Conservation (phyloP, 208 protist species). For the Leishmania major region DNA sequence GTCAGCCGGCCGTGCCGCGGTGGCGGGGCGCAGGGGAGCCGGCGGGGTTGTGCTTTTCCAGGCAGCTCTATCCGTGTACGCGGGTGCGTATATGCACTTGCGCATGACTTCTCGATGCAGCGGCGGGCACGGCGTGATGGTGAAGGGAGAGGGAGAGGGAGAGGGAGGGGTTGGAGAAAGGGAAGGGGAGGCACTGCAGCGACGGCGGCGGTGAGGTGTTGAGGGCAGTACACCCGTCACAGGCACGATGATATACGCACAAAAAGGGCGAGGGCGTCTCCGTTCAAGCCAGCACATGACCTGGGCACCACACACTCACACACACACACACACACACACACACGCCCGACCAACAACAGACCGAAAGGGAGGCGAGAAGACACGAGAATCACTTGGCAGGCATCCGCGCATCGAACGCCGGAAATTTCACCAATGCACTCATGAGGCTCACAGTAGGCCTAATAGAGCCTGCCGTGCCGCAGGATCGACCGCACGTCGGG, state of each 20-base stretch:
- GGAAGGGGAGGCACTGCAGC: not conserved
- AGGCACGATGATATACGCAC: too few relatives aligned
- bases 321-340: slow-evolving; percentile 6
- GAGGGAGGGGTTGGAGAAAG: not conserved
- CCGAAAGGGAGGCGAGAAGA: not conserved
- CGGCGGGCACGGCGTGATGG: not conserved
- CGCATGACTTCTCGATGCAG: not conserved
- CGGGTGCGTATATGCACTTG: not conserved
- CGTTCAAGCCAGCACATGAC: not conserved
- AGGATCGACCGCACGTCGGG: slow-evolving; percentile 86
- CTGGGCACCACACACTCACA: not conserved
- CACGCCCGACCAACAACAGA: not conserved
- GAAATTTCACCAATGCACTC: not conserved
- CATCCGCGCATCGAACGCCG: not conserved
- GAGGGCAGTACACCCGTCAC: not conserved
- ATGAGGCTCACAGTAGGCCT: not conserved
- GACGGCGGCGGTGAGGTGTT: not conserved
- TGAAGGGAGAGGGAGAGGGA: not conserved
- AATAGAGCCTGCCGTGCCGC: slow-evolving; percentile 65
- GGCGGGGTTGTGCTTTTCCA: not conserved
- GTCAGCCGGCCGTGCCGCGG: not conserved
- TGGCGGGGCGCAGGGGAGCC: not conserved
- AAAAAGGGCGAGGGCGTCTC: not conserved
- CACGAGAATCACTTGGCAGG: not conserved
- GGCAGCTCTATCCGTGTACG: not conserved